phyloP scores from a whole-genome alignment of 2,329 filamentous ascomycete genomes.

The Fusarium mundagurra region DNA sequence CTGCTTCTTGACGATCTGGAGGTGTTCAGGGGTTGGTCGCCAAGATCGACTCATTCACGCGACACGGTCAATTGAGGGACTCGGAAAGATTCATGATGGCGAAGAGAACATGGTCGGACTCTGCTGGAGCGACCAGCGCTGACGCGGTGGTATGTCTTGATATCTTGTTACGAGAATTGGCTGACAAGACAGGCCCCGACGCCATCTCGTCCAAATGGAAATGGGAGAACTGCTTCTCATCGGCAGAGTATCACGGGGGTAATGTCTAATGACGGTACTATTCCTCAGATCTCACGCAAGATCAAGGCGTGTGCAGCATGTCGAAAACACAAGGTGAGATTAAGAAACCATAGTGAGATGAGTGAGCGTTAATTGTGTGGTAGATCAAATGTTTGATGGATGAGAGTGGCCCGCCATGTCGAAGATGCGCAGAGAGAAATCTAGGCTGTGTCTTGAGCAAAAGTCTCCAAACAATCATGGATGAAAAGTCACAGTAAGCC shows the following conservation, averaged over 20 bases:
- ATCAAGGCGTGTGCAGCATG: conserved; percentile 55
- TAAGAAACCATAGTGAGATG: not conserved
- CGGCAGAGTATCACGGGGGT: conserved; percentile 32
- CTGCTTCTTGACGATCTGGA: not conserved
- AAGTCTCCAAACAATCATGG: conserved; percentile 54
- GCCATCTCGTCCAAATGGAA: conserved; percentile 26
- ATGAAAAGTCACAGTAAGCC: conserved; percentile 51
- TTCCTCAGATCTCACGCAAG: conserved; percentile 51
- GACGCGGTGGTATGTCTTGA: conserved; percentile 17
- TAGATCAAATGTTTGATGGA: conserved; percentile 56
- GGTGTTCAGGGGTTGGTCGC: not conserved
- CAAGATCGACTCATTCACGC: not conserved
- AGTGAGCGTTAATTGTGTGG: not conserved
- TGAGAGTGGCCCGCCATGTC: conserved; percentile 51
- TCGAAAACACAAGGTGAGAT: conserved; percentile 52
- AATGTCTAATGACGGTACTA: conserved; percentile 22
- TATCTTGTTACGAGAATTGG: not conserved
- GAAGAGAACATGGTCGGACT: conserved; percentile 41
- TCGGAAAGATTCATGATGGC: conserved; percentile 20
- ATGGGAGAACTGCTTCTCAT: conserved; percentile 27
- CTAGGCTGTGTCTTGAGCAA: conserved; percentile 53
- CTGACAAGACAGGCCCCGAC: conserved; percentile 26
- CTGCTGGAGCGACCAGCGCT: conserved; percentile 10
- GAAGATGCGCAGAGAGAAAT: conserved; percentile 49
- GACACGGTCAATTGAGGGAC: not conserved